These are phyloP conservation scores for Aspergillus conjunctus DNA, from an alignment of 495 filamentous ascomycete species.

Conservation along the genomic window DNA sequence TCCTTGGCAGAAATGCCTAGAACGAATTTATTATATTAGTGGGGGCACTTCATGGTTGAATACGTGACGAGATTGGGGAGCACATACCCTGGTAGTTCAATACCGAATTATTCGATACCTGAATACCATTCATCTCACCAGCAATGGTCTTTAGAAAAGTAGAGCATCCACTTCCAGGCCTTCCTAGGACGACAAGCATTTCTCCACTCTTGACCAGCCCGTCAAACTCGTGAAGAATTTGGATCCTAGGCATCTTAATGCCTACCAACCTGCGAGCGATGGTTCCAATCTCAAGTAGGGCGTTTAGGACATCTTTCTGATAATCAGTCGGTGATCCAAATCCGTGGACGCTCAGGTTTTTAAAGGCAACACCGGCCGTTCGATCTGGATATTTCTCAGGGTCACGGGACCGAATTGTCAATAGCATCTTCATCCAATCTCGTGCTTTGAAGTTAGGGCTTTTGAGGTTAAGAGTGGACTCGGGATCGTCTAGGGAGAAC, in stretches of 20 bases:
- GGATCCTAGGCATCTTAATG: constrained; percentile 29
- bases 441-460: constrained; percentile 30
- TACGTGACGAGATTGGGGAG: background rate
- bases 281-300: constrained; percentile 41
- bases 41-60: background rate
- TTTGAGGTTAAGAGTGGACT: constrained; percentile 32
- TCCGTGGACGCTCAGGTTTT: constrained; percentile 52
- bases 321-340: constrained; percentile 53
- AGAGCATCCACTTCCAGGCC: constrained; percentile 44
- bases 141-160: constrained; percentile 43
- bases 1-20: constrained; percentile 64
- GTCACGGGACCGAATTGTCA: constrained; percentile 28
- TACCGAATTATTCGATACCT: constrained; percentile 37
- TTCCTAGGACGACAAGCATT: constrained; percentile 40
- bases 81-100: constrained; percentile 50
- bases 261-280: constrained; percentile 34
- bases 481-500: constrained; percentile 22
- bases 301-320: constrained; percentile 50
- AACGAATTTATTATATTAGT: constrained; percentile 42
- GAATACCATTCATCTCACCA: constrained; percentile 39
- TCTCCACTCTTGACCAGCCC: constrained; percentile 41
- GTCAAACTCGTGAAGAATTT: constrained; percentile 42
- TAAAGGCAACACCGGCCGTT: constrained; percentile 48
- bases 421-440: constrained; percentile 35
- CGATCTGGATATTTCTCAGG: constrained; percentile 25